Evolutionary conservation across 148 eudicot species (phyloP).

Genomic region (Rhododendron williamsianum): DNA sequence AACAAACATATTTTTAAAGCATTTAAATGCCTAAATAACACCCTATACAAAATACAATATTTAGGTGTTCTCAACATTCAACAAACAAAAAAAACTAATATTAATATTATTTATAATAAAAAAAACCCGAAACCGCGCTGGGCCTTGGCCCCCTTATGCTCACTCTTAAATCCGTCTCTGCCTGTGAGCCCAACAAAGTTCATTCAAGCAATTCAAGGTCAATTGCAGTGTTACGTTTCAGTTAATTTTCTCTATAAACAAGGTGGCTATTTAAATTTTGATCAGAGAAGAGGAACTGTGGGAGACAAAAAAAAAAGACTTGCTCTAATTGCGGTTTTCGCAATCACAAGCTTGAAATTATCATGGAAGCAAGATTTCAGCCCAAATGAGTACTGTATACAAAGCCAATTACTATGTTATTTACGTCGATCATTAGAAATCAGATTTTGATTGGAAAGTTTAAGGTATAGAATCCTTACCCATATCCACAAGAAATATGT

Average conservation of each 20-base stretch:
- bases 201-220: not conserved
- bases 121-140: too few species aligned
- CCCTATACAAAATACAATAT: too few species aligned
- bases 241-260: not conserved
- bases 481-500: conserved; percentile 86
- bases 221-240: not conserved
- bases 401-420: not conserved
- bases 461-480: conserved; percentile 38
- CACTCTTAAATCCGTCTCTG: too few species aligned
- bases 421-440: too few species aligned
- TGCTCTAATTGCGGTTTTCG: conserved; percentile 59
- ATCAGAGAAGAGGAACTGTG: not conserved
- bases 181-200: not conserved
- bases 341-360: conserved; percentile 20
- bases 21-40: too few species aligned
- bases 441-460: not conserved
- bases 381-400: conserved; percentile 66
- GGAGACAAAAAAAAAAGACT: conserved; percentile 1
- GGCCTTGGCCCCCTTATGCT: too few species aligned
- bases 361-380: conserved; percentile 67
- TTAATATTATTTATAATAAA: too few species aligned
- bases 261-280: not conserved
- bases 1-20: too few species aligned
- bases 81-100: too few species aligned
- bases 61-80: too few species aligned